Base-by-base conservation (phyloP, 805 yeast genomes). In the Spathaspora hagerdaliae region DNA sequence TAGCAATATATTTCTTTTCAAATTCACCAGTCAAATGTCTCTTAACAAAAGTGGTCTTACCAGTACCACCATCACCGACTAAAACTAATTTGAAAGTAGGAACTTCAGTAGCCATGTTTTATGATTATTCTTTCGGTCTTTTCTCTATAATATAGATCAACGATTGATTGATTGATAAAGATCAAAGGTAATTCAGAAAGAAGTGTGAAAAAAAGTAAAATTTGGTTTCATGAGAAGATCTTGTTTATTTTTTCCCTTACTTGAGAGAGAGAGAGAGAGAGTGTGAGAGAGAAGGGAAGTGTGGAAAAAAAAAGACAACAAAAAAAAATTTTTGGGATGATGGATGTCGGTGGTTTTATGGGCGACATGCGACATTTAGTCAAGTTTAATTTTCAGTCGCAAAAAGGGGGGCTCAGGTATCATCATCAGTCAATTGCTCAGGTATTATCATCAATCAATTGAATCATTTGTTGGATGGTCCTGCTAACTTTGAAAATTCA, bases 51-150 rank as follows among this genome's bases (percentile, higher is more conserved):
- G 99, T 94, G 79, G 99, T 94, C 75, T 94, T 94, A 78, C 99
- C 99, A 74, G 99, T 94, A 83, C 99, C 99, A 81, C 99, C 99
- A 70, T 94, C 99, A 71, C 99, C 99, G 75, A 94, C 99, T 65
- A 94, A 84, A 63, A 94, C 99, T 73, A 94, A 83, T 80, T 94
- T 94, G 76, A 94, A 94, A 57, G 96, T 88, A 60, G 99, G 98
- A 73, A 90, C 95, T 78, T 82, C 85, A 63, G 74, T 75, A 61
- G 87, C 82, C 87, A 83, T 82, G 55, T 49, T 69, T 48, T 48
- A 43, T 46, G 46, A 50, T 45, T 53, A 31, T 27, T 26, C 15
- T 27, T 13, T 36, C 3, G 35, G 13, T 35, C 38, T 13, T 24
- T 24, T 13, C 27, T 37, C n/a, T 14, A 13, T 37, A 37, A 37